Percentiles rank a stretch among this genome's conserved stretches.
These are phyloP conservation scores for Tubosaeta sp. DNA, from an alignment of 768 basidiomycete species.

Conservation along the genomic window DNA sequence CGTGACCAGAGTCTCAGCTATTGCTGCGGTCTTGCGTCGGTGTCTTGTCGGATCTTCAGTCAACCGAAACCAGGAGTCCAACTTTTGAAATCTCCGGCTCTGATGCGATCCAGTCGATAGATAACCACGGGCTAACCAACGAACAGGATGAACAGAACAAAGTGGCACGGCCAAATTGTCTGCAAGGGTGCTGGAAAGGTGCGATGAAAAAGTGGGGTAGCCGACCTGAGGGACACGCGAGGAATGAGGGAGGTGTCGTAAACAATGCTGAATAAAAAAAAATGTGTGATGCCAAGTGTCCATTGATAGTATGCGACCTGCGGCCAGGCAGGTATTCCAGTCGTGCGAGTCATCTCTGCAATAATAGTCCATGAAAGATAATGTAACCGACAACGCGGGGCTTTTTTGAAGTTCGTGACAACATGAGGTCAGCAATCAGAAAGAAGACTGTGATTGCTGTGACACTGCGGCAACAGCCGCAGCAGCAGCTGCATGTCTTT, in stretches of 20 bases:
- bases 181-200: slow-evolving; percentile 12
- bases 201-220: slow-evolving; percentile 15
- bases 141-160: slow-evolving; percentile 28
- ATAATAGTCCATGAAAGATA: slow-evolving; percentile 37
- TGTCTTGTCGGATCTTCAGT: slow-evolving; percentile 52
- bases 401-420: slow-evolving; percentile 21
- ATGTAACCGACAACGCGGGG: slow-evolving; percentile 30
- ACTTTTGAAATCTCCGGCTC: slow-evolving; percentile 39
- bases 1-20: slow-evolving; percentile 53
- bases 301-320: slow-evolving; percentile 53
- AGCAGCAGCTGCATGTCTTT: slow-evolving; percentile 56
- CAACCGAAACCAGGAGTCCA: slow-evolving; percentile 51
- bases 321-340: slow-evolving; percentile 54
- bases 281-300: slow-evolving; percentile 37
- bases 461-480: slow-evolving; percentile 53
- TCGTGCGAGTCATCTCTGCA: slow-evolving; percentile 36
- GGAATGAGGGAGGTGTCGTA: slow-evolving; percentile 32
- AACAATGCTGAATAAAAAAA: slow-evolving; percentile 41
- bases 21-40: slow-evolving; percentile 64
- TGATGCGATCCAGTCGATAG: slow-evolving; percentile 10
- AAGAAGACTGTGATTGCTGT: slow-evolving; percentile 36
- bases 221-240: slow-evolving; percentile 20
- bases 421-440: slow-evolving; percentile 39
- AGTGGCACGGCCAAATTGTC: slow-evolving; percentile 56
- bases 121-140: slow-evolving; percentile 42